Conservation (phyloP, 768 basidiomycete species). For the Chalciporus pseudorubinellus region DNA sequence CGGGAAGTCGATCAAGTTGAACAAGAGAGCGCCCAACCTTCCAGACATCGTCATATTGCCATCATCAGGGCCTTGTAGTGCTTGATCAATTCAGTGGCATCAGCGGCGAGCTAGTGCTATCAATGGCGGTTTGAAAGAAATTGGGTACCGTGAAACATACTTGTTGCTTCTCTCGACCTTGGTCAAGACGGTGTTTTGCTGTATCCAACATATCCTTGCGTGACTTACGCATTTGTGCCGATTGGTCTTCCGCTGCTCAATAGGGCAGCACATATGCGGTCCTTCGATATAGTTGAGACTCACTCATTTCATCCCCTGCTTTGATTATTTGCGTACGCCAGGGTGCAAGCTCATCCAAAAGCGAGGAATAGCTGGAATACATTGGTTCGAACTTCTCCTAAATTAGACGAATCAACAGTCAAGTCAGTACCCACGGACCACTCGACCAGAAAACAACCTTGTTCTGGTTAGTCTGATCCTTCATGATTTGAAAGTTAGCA, state of each 20-base stretch:
- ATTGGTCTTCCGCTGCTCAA: slow-evolving; percentile 32
- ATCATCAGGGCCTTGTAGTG: slow-evolving; percentile 40
- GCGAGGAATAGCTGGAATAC: slow-evolving; percentile 20
- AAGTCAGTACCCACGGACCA: neutral
- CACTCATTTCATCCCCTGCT: slow-evolving; percentile 34
- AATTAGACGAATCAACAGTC: slow-evolving; percentile 6
- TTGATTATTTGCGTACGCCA: slow-evolving; percentile 31
- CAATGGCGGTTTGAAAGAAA: neutral
- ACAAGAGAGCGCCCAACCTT: slow-evolving; percentile 7
- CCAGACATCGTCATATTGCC: slow-evolving; percentile 13
- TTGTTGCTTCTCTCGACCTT: slow-evolving; percentile 39
- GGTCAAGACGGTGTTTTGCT: slow-evolving; percentile 34
- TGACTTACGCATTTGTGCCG: slow-evolving; percentile 31
- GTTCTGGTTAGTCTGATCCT: slow-evolving; percentile 6
- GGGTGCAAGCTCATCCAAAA: slow-evolving; percentile 34
- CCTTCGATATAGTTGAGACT: slow-evolving; percentile 9
- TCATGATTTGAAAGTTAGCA: slow-evolving; percentile 4
- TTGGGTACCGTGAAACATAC: slow-evolving; percentile 14
- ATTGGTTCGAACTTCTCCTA: slow-evolving; percentile 25
- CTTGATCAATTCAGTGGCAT: slow-evolving; percentile 40
- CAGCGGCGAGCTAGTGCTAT: slow-evolving; percentile 32
- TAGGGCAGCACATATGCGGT: slow-evolving; percentile 3
- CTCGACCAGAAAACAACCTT: slow-evolving; percentile 15
- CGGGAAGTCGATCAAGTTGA: slow-evolving; percentile 1
- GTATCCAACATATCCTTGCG: slow-evolving; percentile 34